Evolutionary conservation across 2,329 filamentous ascomycete genomes (phyloP), one percentile per base, ranked within the genome.

Genomic region (Septoria linicola): DNA sequence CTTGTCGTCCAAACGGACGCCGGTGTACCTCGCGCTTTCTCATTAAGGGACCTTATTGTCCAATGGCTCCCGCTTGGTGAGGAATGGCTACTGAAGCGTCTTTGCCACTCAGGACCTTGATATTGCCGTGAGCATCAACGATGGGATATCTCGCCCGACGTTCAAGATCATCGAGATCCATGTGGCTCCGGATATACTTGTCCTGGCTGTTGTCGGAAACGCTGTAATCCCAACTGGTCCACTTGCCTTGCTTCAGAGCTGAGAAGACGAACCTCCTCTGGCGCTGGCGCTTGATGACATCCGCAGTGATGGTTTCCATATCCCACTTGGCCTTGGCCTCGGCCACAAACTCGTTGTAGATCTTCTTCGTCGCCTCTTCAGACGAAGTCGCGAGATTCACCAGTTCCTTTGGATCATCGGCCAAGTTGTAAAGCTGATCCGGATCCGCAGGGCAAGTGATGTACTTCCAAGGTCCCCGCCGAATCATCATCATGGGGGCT

Each of bases 401-500:
- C n/a, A 89, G 71, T 73, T 96, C 89, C 27, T 83, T 72, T 0
- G 89, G 89, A 64, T 96, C 91, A 16, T 75, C 70, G 37, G 77
- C 76, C 5, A 96, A 76, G 71, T 96, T 87, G 76, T 83, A 96
- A 10, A 96, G 80, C 73, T 93, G 89, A 23, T 88, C 84, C 25
- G 87, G 84, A 66, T 96, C 91, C 17, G 84, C 85, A 5, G 90
- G 84, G 64, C 89, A 96, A 57, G 82, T 89, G 58, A 93, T 83
- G 70, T 90, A 96, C 76, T 96, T 96, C 89, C 89, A 96, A 40
- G 80, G 78, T 7, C 89, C 89, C 48, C 89, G 85, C 51, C 88
- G 84, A 66, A 96, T 96, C 91, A 96, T 96, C 78, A 95, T 89
- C 50, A 95, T 81, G 1, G 91, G 91, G 3, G 87, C 84, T 49